Evolutionary conservation across 371 early-diverging fungal genomes (phyloP), one percentile per base, ranked within the genome.

Genomic region (Rhizopus sp.): DNA sequence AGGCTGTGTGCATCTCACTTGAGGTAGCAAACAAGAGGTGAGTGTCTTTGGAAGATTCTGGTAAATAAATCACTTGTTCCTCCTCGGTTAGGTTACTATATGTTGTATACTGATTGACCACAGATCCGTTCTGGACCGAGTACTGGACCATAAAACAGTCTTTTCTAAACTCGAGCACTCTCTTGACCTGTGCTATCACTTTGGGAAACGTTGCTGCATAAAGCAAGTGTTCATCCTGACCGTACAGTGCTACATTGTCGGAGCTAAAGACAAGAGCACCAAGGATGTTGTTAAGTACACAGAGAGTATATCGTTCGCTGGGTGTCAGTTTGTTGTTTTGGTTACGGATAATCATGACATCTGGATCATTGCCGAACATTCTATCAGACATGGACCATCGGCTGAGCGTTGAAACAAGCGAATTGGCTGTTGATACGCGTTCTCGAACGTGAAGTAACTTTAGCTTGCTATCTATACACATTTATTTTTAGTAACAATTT

Each of bases 361-460:
- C 85, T 12, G 85, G 83, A 35, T 85, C 85, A 49, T 82, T 85
- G 32, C 85, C 85, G 70, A 82, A 85, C 77, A 83, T 79, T 17
- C 82, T 69, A 30, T 76, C 80, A 0, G 80, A 77, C 69, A 85
- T 63, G 12, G 71, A 62, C 83, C 83, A 85, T 1, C 85, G 76
- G 15, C 64, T 63, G n/a, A 85, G 59, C 0, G 83, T 83, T 7
- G 82, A 83, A 0, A 77, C 66, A 45, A 85, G 52, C 1, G 85
- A 85, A 56, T 83, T 82, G 46, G 72, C 76, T 13, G 80, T 80
- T 0, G 85, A 82, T 0, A 83, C 80, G 41, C 83, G 80, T 29
- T 85, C 85, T 12, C 85, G 82, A 15, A 83, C 85, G 57, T 85
- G 78, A 8, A 82, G 62, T 7, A 73, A 46, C 54, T 81, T 72